Evolutionary conservation across 257 asterid species (phyloP), one percentile per base, ranked within the genome.

Genomic region (Mitragyna speciosa): DNA sequence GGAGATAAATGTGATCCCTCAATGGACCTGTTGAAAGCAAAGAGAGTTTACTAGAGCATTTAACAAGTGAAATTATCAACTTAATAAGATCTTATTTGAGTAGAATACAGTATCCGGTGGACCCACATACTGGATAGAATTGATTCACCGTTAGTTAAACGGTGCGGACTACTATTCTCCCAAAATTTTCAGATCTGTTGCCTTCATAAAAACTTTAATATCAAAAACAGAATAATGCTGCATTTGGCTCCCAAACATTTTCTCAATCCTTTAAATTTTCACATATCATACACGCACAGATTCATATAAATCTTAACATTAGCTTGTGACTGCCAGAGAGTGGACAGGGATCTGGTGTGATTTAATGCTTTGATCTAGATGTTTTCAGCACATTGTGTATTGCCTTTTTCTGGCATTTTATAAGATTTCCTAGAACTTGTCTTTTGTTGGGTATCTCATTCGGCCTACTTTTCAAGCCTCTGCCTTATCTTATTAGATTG

Each of bases 1-100:
- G 99, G 71, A 95, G 94, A 81, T 95, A 95, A 85, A 95, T 95
- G 87, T 95, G 98, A 83, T 95, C 99, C 87, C 91, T 93, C 89
- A 89, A 24, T 70, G 98, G 98, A 67, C 98, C 99, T 95, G 82
- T 74, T 63, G 72, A 61, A 73, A 75, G 76, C 52, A 86, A 69
- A 73, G 71, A 48, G 75, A 45, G 74, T 39, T 65, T 52, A 22
- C 52, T 69, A 82, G 63, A 63, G 12, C 66, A 74, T 59, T 58
- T 17, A 26, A 76, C 26, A 58, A 69, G 24, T 17, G 65, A 22
- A 8, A 74, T n/a, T 24, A 61, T 43, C 61, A 64, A 45, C 52
- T 39, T 56, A 33, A 24, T 31, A 22, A 36, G 41, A 36, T 36
- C 41, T 36, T 36, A 36, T 36, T 36, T 4, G 4, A 36, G 41